A percentile compares a stretch with the other conserved stretches of the same genome.
These are phyloP conservation scores for Puya raimondii DNA, from an alignment of 176 grass and related monocot species.

Conservation along the genomic window DNA sequence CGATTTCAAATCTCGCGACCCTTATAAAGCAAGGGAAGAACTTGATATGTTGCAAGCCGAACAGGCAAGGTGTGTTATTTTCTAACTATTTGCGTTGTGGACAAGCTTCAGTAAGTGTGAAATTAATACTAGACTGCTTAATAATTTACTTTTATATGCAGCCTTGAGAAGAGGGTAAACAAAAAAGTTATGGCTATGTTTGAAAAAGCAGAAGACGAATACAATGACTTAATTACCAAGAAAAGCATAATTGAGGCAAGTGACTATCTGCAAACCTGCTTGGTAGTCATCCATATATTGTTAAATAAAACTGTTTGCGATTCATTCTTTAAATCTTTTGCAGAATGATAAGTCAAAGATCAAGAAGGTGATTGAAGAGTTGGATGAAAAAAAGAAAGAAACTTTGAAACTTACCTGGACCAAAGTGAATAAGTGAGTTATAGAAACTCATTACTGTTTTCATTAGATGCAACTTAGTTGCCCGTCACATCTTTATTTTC, in stretches of 20 bases:
- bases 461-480: slow-evolving; percentile 1
- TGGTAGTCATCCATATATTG: slow-evolving; percentile 12
- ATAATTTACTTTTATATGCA: slow-evolving; percentile 34
- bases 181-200: slow-evolving; percentile 99
- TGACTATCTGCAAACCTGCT: neutral
- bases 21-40: slow-evolving; percentile 59
- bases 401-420: slow-evolving; percentile 92
- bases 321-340: slow-evolving; percentile 11
- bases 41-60: slow-evolving; percentile 71
- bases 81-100: neutral
- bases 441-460: slow-evolving; percentile 19
- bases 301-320: slow-evolving; percentile 5
- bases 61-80: slow-evolving; percentile 56
- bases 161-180: slow-evolving; percentile 98
- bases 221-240: slow-evolving; percentile 85
- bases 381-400: slow-evolving; percentile 98
- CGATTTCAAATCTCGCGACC: slow-evolving; percentile 67
- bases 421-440: slow-evolving; percentile 94
- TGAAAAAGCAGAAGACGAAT: slow-evolving; percentile 98
- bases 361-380: slow-evolving; percentile 78
- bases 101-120: slow-evolving; percentile 10
- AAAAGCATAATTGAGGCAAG: slow-evolving; percentile 89
- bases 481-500: no score
- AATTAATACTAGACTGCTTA: neutral
- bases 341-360: slow-evolving; percentile 97